Base-by-base conservation (phyloP, 805 yeast species). In the Metschnikowia proteae region DNA sequence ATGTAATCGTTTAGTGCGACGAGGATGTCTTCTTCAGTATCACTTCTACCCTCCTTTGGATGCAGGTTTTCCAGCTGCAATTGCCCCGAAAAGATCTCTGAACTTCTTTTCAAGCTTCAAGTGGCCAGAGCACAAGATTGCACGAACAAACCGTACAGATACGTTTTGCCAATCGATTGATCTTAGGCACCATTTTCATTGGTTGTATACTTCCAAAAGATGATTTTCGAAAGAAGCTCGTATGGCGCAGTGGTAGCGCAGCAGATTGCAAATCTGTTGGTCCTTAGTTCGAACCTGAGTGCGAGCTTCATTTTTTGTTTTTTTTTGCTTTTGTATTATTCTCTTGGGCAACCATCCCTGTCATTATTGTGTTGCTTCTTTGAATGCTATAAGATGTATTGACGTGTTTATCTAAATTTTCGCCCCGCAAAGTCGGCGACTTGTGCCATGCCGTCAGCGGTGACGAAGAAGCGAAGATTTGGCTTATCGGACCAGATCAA, bases 181-280 rank as follows among this genome's bases (percentile, higher is more conserved):
- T 17, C 17, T n/a, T n/a, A n/a, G n/a, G n/a, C n/a, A n/a, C n/a
- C n/a, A n/a, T n/a, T n/a, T n/a, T n/a, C n/a, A n/a, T n/a, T n/a
- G n/a, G n/a, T n/a, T n/a, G n/a, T n/a, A n/a, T n/a, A n/a, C n/a
- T n/a, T n/a, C n/a, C n/a, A n/a, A n/a, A n/a, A n/a, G n/a, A n/a
- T n/a, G n/a, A n/a, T 17, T 17, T 17, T 17, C 17, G 17, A 17
- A 17, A 40, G 11, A 44, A 60, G 85, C 83, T 78, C 76, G 83
- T 78, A 77, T 87, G 90, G 95, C 94, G 90, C 91, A 87, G 94
- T 83, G 94, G 96, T 86, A 87, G 92, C 91, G 95, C 94, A 86
- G 90, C 88, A 84, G 96, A 88, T 88, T 88, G 95, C 96, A 88
- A 87, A 86, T 88, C 96, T 86, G 87, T 83, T 86, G 95, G 96